A percentile compares a stretch with the other conserved stretches of the same genome.
phyloP scores from a whole-genome alignment of 2,329 filamentous ascomycete species.

The Simplicillium sp. region DNA sequence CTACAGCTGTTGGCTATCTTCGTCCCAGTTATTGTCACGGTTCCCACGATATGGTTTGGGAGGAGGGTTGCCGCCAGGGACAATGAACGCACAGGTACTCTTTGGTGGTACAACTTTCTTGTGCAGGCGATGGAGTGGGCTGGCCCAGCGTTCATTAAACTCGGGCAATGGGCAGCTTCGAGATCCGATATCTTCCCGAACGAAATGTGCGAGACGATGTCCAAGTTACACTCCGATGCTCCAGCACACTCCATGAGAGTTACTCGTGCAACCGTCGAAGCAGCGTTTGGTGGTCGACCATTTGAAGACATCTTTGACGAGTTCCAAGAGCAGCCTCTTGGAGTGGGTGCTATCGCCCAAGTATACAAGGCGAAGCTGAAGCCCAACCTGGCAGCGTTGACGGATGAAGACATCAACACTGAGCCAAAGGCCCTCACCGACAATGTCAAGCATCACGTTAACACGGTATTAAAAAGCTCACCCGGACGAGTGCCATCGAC shows the following conservation, averaged over 20 bases:
- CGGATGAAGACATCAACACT: slow-evolving; percentile 42
- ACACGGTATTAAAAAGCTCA: slow-evolving; percentile 76
- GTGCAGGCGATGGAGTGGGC: slow-evolving; percentile 86
- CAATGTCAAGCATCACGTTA: slow-evolving; percentile 72
- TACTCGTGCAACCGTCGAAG: slow-evolving; percentile 70
- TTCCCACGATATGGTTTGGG: slow-evolving; percentile 78
- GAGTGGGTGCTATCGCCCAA: slow-evolving; percentile 93
- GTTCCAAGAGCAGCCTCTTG: slow-evolving; percentile 80
- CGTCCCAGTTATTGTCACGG: slow-evolving; percentile 72
- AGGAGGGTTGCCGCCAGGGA: slow-evolving; percentile 50
- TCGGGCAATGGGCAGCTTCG: slow-evolving; percentile 97
- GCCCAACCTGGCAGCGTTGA: slow-evolving; percentile 59
- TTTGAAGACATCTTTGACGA: slow-evolving; percentile 96
- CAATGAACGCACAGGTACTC: slow-evolving; percentile 68
- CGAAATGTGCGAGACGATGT: slow-evolving; percentile 89
- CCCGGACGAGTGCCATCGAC: slow-evolving; percentile 79
- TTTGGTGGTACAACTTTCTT: slow-evolving; percentile 93
- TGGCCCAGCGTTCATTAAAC: slow-evolving; percentile 95
- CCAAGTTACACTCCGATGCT: slow-evolving; percentile 86
- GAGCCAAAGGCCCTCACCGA: slow-evolving; percentile 43
- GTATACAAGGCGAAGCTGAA: slow-evolving; percentile 95
- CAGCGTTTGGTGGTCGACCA: slow-evolving; percentile 67
- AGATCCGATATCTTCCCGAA: slow-evolving; percentile 92
- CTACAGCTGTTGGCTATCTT: slow-evolving; percentile 82
- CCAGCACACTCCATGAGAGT: slow-evolving; percentile 78